phyloP scores from a whole-genome alignment of 192 early-diverging fungal species.

The Geosiphon pyriformis region DNA sequence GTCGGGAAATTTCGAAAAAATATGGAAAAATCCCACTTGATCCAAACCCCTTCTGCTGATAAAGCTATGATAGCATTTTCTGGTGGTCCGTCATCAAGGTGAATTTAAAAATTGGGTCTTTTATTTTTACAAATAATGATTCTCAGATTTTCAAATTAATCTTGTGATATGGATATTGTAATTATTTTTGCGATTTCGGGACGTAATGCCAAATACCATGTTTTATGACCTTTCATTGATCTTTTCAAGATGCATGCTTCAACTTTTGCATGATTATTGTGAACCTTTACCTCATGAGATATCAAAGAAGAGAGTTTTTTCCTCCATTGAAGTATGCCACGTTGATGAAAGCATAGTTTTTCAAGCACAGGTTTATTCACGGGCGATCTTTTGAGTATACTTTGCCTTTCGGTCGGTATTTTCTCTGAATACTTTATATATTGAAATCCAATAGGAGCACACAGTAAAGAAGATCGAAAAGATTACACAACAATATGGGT shows the following conservation, averaged over 20 bases:
- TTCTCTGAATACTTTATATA: no score
- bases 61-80: slow-evolving; percentile 79
- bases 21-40: slow-evolving; percentile 46
- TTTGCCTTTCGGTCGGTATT: no score
- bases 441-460: no score
- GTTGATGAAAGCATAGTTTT: slow-evolving; percentile 69
- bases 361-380: no score
- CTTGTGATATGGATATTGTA: no score
- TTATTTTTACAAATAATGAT: slow-evolving; percentile 1
- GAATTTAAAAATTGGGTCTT: slow-evolving; percentile 16
- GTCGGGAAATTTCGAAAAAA: slow-evolving; percentile 65
- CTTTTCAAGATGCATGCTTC: slow-evolving; percentile 64
- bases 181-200: no score
- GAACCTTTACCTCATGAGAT: slow-evolving; percentile 45
- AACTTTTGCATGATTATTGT: slow-evolving; percentile 60
- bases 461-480: slow-evolving; percentile 34
- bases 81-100: slow-evolving; percentile 78
- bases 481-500: slow-evolving; percentile 37
- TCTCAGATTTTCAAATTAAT: no score
- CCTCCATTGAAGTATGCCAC: slow-evolving; percentile 64
- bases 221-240: no score
- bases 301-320: slow-evolving; percentile 55
- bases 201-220: no score
- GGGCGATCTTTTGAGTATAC: no score
- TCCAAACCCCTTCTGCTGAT: slow-evolving; percentile 29